Evolutionary conservation across 1,284 basidiomycete genomes (phyloP), one percentile per base, ranked within the genome.

Genomic region (Boletus mariae): DNA sequence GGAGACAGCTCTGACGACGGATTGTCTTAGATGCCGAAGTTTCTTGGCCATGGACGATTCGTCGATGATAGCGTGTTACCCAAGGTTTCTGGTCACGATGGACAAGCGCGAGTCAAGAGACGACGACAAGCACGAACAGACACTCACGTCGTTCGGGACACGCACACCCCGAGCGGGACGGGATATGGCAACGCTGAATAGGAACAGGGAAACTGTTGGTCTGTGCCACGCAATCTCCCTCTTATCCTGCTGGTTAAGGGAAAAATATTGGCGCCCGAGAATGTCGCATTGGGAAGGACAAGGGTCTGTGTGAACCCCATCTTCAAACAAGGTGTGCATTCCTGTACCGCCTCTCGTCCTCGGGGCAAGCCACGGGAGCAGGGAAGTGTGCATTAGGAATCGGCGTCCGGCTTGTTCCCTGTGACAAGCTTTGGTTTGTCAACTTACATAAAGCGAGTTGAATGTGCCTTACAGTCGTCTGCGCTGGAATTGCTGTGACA

Each of bases 1-100:
- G 3, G 61, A 52, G 23, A 63, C 4, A 10, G 59, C 61, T 41
- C 56, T 59, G 61, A 63, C 59, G 28, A 61, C 45, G 7, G 61
- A 45, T 31, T 59, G 59, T 34, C 57, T 53, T 23, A 64, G 2
- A 1, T 40, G 13, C 4, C 26, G 38, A 38, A 61, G 15, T 23
- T 53, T 40, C 9, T 56, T 48, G 28, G 48, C 45, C 61, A 61
- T 62, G 11, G 20, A 23, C 38, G 17, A n/a, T 17, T 37, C 12
- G 12, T 37, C n/a, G n/a, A 17, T 10, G 20, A 10, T 23, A 5
- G 5, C 5, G 31, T 4, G 15, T n/a, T 35, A 1, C 32, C 12
- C 17, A 17, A 37, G 8, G 20, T 23, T 41, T 41, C 38, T 41
- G 9, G 38, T 23, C 15, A 8, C 35, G 10, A 40, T 23, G 17